Conservation (phyloP, 164 flowering plant genomes). For the Tinospora cordifolia region DNA sequence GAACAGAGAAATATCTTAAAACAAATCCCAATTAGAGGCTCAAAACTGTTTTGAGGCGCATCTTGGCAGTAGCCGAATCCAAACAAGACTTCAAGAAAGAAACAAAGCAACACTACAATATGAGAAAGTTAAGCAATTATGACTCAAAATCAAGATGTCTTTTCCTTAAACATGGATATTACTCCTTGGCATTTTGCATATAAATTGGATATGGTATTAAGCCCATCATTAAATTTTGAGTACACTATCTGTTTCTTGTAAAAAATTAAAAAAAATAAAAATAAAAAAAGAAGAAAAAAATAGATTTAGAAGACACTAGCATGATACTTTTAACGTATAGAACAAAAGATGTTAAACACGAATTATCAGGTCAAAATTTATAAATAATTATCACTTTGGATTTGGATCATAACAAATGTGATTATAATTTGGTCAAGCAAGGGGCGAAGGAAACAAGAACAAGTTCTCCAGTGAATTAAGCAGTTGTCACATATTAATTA, state of each 20-base stretch:
- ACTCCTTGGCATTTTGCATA: background rate
- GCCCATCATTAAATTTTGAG: background rate
- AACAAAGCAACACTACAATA: background rate
- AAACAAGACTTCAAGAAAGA: background rate
- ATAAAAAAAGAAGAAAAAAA: no score
- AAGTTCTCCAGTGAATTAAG: background rate
- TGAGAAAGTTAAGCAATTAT: background rate
- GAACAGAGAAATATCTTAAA: no score
- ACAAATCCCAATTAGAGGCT: no score
- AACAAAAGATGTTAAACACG: no score
- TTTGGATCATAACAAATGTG: background rate
- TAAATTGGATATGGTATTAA: background rate
- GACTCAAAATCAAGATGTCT: background rate
- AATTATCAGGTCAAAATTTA: background rate
- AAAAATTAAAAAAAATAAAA: no score
- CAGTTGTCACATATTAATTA: conserved; percentile 17
- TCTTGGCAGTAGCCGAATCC: background rate
- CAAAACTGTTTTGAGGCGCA: background rate
- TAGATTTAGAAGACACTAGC: no score
- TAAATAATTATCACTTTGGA: background rate
- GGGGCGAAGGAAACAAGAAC: background rate
- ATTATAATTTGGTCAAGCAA: background rate
- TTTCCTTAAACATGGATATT: background rate
- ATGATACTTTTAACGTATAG: background rate
- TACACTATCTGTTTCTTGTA: no score